Evolutionary conservation across 495 filamentous ascomycete species (phyloP).

Genomic region (Annulohypoxylon maeteangense): DNA sequence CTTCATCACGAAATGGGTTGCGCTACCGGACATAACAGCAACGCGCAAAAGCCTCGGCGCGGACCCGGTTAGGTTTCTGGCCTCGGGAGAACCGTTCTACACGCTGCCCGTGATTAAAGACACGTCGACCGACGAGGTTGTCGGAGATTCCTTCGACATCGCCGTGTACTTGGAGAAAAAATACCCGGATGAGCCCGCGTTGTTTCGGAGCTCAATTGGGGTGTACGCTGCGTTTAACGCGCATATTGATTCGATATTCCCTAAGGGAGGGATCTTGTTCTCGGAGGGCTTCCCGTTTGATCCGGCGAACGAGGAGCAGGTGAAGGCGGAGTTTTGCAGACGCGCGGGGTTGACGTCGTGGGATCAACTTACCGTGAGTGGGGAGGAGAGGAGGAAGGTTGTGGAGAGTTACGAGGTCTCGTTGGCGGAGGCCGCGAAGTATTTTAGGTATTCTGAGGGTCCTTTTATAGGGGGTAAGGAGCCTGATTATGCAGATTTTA

Average conservation of each 20-base stretch:
- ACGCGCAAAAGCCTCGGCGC: slow-evolving; percentile 58
- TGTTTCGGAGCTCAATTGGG: slow-evolving; percentile 19
- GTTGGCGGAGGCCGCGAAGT: slow-evolving; percentile 56
- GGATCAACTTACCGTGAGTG: slow-evolving; percentile 58
- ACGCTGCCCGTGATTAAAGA: slow-evolving; percentile 70
- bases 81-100: slow-evolving; percentile 66
- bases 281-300: slow-evolving; percentile 56
- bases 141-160: slow-evolving; percentile 75
- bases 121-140: slow-evolving; percentile 46
- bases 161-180: slow-evolving; percentile 65
- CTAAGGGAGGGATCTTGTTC: slow-evolving; percentile 50
- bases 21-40: slow-evolving; percentile 59
- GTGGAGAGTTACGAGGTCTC: slow-evolving; percentile 50
- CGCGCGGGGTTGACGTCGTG: slow-evolving; percentile 57
- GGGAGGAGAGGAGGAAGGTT: slow-evolving; percentile 56
- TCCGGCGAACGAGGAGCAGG: slow-evolving; percentile 52
- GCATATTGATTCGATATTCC: slow-evolving; percentile 64
- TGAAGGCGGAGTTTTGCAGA: slow-evolving; percentile 58
- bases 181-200: slow-evolving; percentile 52
- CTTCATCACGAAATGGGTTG: slow-evolving; percentile 63
- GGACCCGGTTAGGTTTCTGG: slow-evolving; percentile 62
- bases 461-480: slow-evolving; percentile 62
- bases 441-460: slow-evolving; percentile 55
- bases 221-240: slow-evolving; percentile 58
- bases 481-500: slow-evolving; percentile 69